phyloP scores from a whole-genome alignment of 106 monocot genomes.

The Allium sativum region DNA sequence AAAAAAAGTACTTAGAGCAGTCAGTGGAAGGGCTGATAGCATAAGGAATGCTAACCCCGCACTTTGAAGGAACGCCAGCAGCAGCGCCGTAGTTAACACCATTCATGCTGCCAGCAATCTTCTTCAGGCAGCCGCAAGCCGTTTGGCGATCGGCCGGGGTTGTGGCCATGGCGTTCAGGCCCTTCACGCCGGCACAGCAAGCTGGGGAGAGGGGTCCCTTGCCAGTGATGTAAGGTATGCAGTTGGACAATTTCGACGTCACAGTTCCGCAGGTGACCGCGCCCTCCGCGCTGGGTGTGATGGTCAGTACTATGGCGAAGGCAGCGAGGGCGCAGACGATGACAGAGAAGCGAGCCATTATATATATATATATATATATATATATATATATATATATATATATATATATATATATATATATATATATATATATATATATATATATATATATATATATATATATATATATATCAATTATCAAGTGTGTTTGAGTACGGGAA shows the following conservation, averaged over 20 bases:
- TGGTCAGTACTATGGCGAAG: background rate
- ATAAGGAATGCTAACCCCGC: constrained; percentile 1
- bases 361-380: background rate
- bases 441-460: background rate
- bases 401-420: background rate
- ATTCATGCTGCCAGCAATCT: background rate
- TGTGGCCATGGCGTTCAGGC: background rate
- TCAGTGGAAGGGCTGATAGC: background rate
- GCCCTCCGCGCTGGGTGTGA: background rate
- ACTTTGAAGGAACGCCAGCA: background rate
- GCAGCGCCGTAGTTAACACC: background rate
- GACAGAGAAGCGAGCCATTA: background rate
- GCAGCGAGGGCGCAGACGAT: no score
- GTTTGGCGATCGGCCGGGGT: background rate
- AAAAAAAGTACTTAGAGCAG: background rate
- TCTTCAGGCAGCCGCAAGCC: background rate
- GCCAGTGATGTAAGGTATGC: background rate
- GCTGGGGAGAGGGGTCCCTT: background rate
- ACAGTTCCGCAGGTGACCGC: background rate
- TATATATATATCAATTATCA: background rate
- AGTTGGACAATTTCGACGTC: background rate
- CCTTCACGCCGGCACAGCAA: background rate
- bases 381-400: background rate
- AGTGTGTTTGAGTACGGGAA: no score
- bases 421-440: background rate